Conservation (phyloP, 1,139 yeast genomes). For the Debaryomyces singareniensis region DNA sequence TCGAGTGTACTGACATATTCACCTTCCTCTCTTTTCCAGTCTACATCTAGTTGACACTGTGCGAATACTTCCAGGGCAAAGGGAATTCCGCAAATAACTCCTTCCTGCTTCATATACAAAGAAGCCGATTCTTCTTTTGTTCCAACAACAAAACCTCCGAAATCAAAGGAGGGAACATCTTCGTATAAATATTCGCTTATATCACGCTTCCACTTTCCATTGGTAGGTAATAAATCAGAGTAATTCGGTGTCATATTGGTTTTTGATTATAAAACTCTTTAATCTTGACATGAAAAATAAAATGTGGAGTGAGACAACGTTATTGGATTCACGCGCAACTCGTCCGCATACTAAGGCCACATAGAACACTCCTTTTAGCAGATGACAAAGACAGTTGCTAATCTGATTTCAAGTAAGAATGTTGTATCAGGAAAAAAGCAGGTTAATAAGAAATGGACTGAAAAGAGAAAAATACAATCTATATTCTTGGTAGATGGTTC, state of each 20-base stretch:
- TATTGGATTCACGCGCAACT: too few species aligned
- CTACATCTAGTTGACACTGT: conserved; percentile 65
- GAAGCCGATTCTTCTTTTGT: conserved; percentile 64
- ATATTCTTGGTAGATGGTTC: conserved; percentile 6
- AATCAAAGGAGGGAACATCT: conserved; percentile 91
- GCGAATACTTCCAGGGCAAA: conserved; percentile 81
- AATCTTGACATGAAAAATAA: neutral
- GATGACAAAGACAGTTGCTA: too few species aligned
- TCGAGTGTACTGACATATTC: conserved; percentile 39
- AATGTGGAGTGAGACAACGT: too few species aligned
- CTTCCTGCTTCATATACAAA: conserved; percentile 72
- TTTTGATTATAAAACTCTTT: neutral
- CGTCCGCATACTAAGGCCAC: too few species aligned
- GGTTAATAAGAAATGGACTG: conserved; percentile 1
- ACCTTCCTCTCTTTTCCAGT: conserved; percentile 76
- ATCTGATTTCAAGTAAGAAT: too few species aligned
- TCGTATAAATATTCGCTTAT: conserved; percentile 73
- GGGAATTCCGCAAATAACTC: conserved; percentile 83
- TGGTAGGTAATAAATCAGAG: conserved; percentile 62
- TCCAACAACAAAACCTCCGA: conserved; percentile 95
- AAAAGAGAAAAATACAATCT: conserved; percentile 11
- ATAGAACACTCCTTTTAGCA: too few species aligned
- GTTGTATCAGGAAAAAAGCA: conserved; percentile 1
- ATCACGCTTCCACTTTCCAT: conserved; percentile 74
- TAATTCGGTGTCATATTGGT: conserved; percentile 17